Evolutionary conservation across 495 filamentous ascomycete species (phyloP).

Genomic region (Penicillium alfredii): DNA sequence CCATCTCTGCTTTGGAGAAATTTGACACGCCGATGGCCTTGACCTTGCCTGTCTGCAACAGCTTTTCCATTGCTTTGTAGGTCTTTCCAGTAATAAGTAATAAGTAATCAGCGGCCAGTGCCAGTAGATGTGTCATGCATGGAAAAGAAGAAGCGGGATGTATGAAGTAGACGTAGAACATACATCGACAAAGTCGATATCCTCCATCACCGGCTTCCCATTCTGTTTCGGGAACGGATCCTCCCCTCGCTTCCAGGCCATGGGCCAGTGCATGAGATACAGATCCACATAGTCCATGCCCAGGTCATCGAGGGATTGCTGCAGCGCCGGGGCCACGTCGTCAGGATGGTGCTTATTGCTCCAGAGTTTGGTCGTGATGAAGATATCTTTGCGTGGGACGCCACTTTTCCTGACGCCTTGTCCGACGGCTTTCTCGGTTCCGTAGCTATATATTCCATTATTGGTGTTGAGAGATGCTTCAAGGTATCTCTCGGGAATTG

Average conservation of each 20-base stretch:
- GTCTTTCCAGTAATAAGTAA: too few species aligned
- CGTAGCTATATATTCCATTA: constrained; percentile 34
- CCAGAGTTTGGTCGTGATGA: constrained; percentile 69
- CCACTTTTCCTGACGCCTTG: constrained; percentile 50
- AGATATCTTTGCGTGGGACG: constrained; percentile 54
- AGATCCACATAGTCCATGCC: constrained; percentile 63
- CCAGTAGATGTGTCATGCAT: neutral
- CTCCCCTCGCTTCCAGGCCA: constrained; percentile 41
- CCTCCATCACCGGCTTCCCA: constrained; percentile 38
- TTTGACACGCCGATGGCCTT: constrained; percentile 73
- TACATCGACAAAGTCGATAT: constrained; percentile 49
- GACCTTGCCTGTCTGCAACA: constrained; percentile 48
- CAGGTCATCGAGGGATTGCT: constrained; percentile 56
- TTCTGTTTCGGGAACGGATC: constrained; percentile 40
- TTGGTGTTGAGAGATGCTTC: too few species aligned
- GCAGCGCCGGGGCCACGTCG: constrained; percentile 52
- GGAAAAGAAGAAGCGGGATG: neutral
- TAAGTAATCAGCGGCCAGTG: too few species aligned
- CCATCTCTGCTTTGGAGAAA: constrained; percentile 63
- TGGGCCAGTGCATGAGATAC: constrained; percentile 65
- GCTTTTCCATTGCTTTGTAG: constrained; percentile 60
- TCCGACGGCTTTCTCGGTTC: constrained; percentile 48
- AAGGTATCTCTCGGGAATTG: too few species aligned
- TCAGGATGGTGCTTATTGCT: constrained; percentile 60
- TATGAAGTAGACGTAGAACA: too few species aligned